A percentile compares a stretch with the other conserved stretches of the same genome.
phyloP scores from a whole-genome alignment of 371 early-diverging fungal species.

The Mortierella sp. region DNA sequence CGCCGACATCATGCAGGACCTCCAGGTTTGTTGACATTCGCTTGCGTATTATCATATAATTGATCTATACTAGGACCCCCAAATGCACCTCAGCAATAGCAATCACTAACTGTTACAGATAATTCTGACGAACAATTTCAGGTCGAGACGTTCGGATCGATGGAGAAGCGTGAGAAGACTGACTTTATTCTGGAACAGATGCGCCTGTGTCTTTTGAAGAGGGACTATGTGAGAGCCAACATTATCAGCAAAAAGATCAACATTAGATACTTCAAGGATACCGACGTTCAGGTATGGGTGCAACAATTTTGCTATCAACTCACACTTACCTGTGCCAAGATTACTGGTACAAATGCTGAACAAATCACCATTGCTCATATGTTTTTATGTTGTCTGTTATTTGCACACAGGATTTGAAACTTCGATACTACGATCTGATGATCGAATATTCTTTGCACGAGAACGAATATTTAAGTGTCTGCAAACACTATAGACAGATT shows the following conservation, averaged over 20 bases:
- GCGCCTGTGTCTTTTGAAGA: conserved; percentile 92
- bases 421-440: conserved; percentile 96
- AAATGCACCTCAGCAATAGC: neutral
- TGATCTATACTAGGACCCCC: neutral
- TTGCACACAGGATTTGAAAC: conserved; percentile 84
- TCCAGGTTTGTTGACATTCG: conserved; percentile 74
- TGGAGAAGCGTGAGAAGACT: conserved; percentile 98
- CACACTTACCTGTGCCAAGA: neutral
- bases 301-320: neutral
- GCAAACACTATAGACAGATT: conserved; percentile 92
- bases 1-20: conserved; percentile 94
- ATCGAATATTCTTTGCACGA: conserved; percentile 94
- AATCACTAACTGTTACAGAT: neutral
- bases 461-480: conserved; percentile 87
- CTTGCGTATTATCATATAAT: neutral
- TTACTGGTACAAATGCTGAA: too few relatives aligned
- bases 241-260: conserved; percentile 96
- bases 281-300: conserved; percentile 76
- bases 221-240: conserved; percentile 92
- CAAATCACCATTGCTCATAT: neutral
- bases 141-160: conserved; percentile 98
- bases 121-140: conserved; percentile 30
- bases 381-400: neutral
- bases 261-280: conserved; percentile 90
- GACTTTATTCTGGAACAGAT: conserved; percentile 99